Conservation (phyloP, 805 yeast species). For the Teunomyces funiuensis region DNA sequence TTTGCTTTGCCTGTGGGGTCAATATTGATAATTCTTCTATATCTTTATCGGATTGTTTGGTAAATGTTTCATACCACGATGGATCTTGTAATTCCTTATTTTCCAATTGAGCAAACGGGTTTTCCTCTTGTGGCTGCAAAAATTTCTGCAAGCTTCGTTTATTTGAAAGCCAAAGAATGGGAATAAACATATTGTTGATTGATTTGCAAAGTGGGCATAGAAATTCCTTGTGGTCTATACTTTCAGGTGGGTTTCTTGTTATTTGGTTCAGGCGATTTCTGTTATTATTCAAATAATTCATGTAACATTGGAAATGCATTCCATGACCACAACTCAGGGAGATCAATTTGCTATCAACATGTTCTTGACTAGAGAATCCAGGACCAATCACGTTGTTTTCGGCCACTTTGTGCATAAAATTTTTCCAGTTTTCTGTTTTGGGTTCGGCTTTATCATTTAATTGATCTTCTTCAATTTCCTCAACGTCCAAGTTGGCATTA, state of each 20-base stretch:
- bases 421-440: constrained; percentile 34
- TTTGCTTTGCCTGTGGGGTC: constrained; percentile 26
- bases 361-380: constrained; percentile 53
- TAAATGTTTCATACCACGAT: constrained; percentile 28
- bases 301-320: constrained; percentile 79
- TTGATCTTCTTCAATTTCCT: constrained; percentile 20
- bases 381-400: constrained; percentile 60
- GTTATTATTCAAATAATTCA: constrained; percentile 58
- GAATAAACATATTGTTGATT: constrained; percentile 79
- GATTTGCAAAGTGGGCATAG: constrained; percentile 91
- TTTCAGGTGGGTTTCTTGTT: constrained; percentile 80
- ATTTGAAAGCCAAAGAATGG: constrained; percentile 62
- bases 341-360: constrained; percentile 45
- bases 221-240: constrained; percentile 67
- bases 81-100: constrained; percentile 15
- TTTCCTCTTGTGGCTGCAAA: constrained; percentile 13
- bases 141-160: constrained; percentile 27
- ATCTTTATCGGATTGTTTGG: constrained; percentile 19
- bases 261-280: constrained; percentile 64
- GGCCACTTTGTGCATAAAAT: constrained; percentile 36
- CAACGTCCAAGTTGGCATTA: constrained; percentile 37
- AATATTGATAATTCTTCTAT: constrained; percentile 23
- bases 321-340: constrained; percentile 91
- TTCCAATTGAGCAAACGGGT: constrained; percentile 16
- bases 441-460: constrained; percentile 10